These are phyloP conservation scores for Lanzia echinophila DNA, from an alignment of 2,329 filamentous ascomycete genomes.

Conservation along the genomic window DNA sequence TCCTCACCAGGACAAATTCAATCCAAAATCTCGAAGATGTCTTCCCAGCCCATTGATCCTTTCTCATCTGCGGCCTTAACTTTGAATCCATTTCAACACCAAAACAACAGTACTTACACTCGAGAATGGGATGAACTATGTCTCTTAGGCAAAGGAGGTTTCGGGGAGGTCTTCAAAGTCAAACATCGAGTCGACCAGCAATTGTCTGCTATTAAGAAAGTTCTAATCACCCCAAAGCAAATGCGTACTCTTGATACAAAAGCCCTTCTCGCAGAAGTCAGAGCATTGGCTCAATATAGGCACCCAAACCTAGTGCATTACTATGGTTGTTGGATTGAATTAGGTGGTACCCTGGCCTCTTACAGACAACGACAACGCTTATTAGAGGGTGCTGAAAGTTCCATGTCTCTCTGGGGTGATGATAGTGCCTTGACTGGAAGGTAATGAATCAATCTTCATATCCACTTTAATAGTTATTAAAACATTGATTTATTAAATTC, in stretches of 20 bases:
- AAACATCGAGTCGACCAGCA: conserved; percentile 54
- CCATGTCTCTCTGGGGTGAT: not conserved
- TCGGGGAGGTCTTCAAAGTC: conserved; percentile 57
- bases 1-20: conserved; percentile 6
- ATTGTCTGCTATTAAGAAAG: conserved; percentile 60
- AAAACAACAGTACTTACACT: not conserved
- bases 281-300: conserved; percentile 54
- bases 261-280: conserved; percentile 40
- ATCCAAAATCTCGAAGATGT: not conserved
- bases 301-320: conserved; percentile 63
- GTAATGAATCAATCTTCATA: not conserved
- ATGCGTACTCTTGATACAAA: conserved; percentile 7
- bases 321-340: conserved; percentile 58
- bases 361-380: conserved; percentile 20
- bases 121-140: conserved; percentile 35
- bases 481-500: too few relatives aligned
- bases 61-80: conserved; percentile 7
- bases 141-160: conserved; percentile 58
- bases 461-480: not conserved
- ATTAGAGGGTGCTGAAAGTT: not conserved
- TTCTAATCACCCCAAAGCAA: conserved; percentile 41
- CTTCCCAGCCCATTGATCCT: conserved; percentile 1
- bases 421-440: not conserved
- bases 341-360: not conserved
- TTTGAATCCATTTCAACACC: conserved; percentile 5